Conservation (phyloP, 352 stramenopile genomes). For the Phytophthora constricta region DNA sequence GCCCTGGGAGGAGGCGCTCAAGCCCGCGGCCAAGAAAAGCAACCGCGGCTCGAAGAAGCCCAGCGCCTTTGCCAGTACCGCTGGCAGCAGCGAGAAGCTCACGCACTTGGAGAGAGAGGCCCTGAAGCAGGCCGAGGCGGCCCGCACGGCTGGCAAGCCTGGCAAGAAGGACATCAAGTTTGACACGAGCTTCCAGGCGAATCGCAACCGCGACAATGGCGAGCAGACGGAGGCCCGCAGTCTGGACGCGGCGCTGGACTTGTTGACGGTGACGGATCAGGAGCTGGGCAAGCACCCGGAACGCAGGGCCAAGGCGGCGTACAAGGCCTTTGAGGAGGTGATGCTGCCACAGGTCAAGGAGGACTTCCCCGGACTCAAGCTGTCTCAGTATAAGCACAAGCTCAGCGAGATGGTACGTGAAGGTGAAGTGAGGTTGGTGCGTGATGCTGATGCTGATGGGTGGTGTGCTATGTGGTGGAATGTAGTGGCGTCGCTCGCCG, state of each 20-base stretch:
- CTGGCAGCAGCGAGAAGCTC: conserved; percentile 48
- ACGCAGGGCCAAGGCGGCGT: conserved; percentile 74
- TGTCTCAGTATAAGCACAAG: conserved; percentile 86
- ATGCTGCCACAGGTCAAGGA: conserved; percentile 74
- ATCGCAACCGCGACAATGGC: conserved; percentile 60
- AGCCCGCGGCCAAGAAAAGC: conserved; percentile 68
- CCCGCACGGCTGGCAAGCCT: conserved; percentile 35
- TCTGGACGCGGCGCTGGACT: conserved; percentile 68
- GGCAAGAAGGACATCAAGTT: conserved; percentile 77
- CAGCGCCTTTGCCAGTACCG: conserved; percentile 30
- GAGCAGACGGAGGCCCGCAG: conserved; percentile 60
- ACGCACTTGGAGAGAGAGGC: conserved; percentile 60
- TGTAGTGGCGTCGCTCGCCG: conserved; percentile 77
- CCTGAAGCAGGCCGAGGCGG: conserved; percentile 54
- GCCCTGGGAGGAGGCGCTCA: conserved; percentile 77
- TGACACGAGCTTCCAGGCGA: conserved; percentile 55
- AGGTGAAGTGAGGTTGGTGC: neutral
- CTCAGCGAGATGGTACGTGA: conserved; percentile 70
- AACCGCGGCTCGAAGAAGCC: conserved; percentile 57
- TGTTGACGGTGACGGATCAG: conserved; percentile 59
- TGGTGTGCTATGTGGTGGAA: conserved; percentile 12
- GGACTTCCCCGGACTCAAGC: conserved; percentile 76
- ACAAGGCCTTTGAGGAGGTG: conserved; percentile 82
- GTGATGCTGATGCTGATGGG: conserved; percentile 15
- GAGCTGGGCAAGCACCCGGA: conserved; percentile 70